These are phyloP conservation scores for Aquilaria agallochum DNA, from an alignment of 441 rosid species.

Conservation along the genomic window DNA sequence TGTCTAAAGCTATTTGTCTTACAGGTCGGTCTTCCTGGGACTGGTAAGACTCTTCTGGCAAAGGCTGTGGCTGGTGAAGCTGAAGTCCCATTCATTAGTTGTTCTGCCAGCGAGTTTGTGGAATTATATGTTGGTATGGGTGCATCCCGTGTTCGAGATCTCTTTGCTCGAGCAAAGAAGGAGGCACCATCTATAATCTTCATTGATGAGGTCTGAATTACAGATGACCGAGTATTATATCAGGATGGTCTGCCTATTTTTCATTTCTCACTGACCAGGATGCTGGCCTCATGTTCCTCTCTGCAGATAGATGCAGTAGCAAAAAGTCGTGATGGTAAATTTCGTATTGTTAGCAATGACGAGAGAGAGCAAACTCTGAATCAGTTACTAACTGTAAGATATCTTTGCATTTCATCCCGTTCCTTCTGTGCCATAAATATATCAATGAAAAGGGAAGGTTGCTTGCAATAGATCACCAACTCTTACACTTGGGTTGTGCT, in stretches of 20 bases:
- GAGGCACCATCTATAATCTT: conserved; percentile 96
- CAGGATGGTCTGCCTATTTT: conserved; percentile 1
- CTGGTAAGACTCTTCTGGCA: conserved; percentile 97
- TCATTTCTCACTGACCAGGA: background rate
- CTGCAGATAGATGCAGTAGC: conserved; percentile 98
- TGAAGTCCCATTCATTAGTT: conserved; percentile 93
- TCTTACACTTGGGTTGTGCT: background rate
- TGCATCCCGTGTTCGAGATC: conserved; percentile 95
- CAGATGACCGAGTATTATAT: background rate
- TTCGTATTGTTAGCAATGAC: conserved; percentile 81
- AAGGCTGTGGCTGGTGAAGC: conserved; percentile 99
- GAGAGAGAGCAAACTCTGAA: conserved; percentile 99
- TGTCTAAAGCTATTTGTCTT: conserved; percentile 13
- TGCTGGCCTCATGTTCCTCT: conserved; percentile 9
- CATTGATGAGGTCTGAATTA: conserved; percentile 77
- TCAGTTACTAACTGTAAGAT: conserved; percentile 86
- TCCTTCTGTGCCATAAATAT: no score
- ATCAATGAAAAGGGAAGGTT: no score
- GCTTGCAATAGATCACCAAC: no score
- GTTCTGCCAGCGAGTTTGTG: conserved; percentile 98
- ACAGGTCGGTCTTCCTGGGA: conserved; percentile 99
- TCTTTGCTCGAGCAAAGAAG: conserved; percentile 94
- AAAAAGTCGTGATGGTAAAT: conserved; percentile 94
- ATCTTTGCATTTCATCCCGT: conserved; percentile 2
- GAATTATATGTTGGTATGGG: conserved; percentile 99